Conservation (phyloP, 1,284 basidiomycete genomes). For the Athelia sp. region DNA sequence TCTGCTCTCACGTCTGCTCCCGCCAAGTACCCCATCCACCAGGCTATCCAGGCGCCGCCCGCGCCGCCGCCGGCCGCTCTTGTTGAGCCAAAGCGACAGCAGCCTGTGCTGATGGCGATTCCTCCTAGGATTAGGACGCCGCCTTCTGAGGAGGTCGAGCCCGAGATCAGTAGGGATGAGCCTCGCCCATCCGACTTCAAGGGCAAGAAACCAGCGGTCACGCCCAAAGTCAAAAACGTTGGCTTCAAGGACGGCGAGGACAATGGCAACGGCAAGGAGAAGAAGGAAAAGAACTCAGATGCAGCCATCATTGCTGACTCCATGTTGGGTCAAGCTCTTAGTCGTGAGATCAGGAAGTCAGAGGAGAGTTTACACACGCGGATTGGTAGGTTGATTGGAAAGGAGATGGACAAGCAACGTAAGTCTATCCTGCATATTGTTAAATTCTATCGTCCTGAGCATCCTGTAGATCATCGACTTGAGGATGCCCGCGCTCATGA, state of each 20-base stretch:
- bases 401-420: slow-evolving; percentile 87
- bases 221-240: slow-evolving; percentile 47
- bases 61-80: slow-evolving; percentile 21
- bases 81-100: slow-evolving; percentile 33
- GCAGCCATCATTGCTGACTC: slow-evolving; percentile 42
- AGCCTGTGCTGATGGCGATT: slow-evolving; percentile 21
- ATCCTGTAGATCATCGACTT: slow-evolving; percentile 61
- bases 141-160: slow-evolving; percentile 67
- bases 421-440: slow-evolving; percentile 16
- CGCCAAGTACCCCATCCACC: slow-evolving; percentile 59
- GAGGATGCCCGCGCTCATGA: slow-evolving; percentile 74
- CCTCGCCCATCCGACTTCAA: slow-evolving; percentile 45
- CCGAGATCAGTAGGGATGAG: slow-evolving; percentile 58
- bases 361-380: slow-evolving; percentile 74
- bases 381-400: slow-evolving; percentile 68
- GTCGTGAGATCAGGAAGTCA: slow-evolving; percentile 73
- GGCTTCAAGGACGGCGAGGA: slow-evolving; percentile 59
- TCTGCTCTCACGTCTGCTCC: slow-evolving; percentile 47
- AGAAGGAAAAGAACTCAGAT: slow-evolving; percentile 37
- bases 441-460: slow-evolving; percentile 1
- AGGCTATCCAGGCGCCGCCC: slow-evolving; percentile 15
- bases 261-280: slow-evolving; percentile 32
- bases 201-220: slow-evolving; percentile 32
- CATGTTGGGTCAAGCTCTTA: slow-evolving; percentile 47
- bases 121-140: slow-evolving; percentile 53